Evolutionary conservation across 2,329 filamentous ascomycete genomes (phyloP).

Genomic region (Ophiocordyceps camponoti-saundersi): DNA sequence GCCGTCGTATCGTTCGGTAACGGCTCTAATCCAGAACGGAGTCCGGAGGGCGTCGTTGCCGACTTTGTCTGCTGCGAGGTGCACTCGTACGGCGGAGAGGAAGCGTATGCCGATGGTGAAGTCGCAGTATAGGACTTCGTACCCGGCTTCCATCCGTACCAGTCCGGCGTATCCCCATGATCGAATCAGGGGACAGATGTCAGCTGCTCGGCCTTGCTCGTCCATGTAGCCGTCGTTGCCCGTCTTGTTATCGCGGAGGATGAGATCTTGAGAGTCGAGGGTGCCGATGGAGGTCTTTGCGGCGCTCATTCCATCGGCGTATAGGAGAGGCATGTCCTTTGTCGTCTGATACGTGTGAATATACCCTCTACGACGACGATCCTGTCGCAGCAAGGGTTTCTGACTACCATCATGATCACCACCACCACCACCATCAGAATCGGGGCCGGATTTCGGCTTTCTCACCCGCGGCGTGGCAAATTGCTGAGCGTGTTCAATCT

Average conservation of each 20-base stretch:
- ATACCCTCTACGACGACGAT: conserved; percentile 27
- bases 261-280: conserved; percentile 46
- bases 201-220: conserved; percentile 33
- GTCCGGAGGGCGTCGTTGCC: background rate
- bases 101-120: conserved; percentile 27
- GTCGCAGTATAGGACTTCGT: conserved; percentile 53
- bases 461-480: background rate
- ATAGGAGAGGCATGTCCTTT: conserved; percentile 41
- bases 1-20: conserved; percentile 26
- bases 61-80: background rate
- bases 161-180: conserved; percentile 46
- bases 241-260: conserved; percentile 30
- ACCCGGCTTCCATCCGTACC: conserved; percentile 51
- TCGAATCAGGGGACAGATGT: conserved; percentile 36
- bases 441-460: background rate
- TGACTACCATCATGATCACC: background rate
- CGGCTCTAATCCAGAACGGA: conserved; percentile 22
- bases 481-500: conserved; percentile 49
- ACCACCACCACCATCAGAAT: background rate
- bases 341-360: conserved; percentile 49
- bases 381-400: background rate
- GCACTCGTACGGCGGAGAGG: background rate
- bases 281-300: conserved; percentile 50
- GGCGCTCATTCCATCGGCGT: conserved; percentile 54
- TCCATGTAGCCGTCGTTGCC: conserved; percentile 4